phyloP scores from a whole-genome alignment of 1,139 yeast species.

The Geotrichum australiense region DNA sequence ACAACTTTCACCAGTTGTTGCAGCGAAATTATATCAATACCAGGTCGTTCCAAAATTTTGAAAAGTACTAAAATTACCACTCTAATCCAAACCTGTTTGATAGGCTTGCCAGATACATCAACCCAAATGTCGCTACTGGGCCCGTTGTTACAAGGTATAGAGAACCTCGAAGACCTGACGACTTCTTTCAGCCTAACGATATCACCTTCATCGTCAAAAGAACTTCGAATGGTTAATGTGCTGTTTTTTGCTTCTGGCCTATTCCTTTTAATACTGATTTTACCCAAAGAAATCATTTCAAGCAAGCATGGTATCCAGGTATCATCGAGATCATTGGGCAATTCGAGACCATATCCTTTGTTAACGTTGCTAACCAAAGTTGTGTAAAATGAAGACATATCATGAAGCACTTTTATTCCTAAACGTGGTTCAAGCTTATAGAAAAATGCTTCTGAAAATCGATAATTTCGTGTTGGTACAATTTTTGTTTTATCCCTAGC shows the following conservation, averaged over 20 bases:
- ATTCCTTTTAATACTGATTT: slow-evolving; percentile 44
- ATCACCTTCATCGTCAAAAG: slow-evolving; percentile 9
- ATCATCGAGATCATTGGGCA: slow-evolving; percentile 53
- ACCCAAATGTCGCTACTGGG: slow-evolving; percentile 73
- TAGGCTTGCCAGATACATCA: slow-evolving; percentile 55
- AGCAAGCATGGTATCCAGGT: slow-evolving; percentile 53
- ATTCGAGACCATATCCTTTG: slow-evolving; percentile 44
- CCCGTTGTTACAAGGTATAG: slow-evolving; percentile 45
- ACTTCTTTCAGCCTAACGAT: slow-evolving; percentile 11
- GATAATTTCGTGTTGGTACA: slow-evolving; percentile 42
- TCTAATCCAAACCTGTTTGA: slow-evolving; percentile 52
- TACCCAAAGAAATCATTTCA: slow-evolving; percentile 39
- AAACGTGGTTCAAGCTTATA: too few relatives aligned
- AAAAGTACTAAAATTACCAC: slow-evolving; percentile 50
- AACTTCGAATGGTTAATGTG: slow-evolving; percentile 16
- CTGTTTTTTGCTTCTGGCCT: slow-evolving; percentile 19
- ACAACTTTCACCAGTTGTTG: slow-evolving; percentile 35
- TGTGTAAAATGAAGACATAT: slow-evolving; percentile 43
- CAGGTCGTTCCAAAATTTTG: slow-evolving; percentile 47
- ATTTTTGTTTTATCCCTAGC: slow-evolving; percentile 43
- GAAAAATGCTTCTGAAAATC: slow-evolving; percentile 54
- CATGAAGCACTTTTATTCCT: slow-evolving; percentile 37
- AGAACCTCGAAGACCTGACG: slow-evolving; percentile 9
- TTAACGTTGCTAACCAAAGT: slow-evolving; percentile 38
- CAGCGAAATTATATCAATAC: slow-evolving; percentile 39